A percentile compares a stretch with the other conserved stretches of the same genome.
These are phyloP conservation scores for Talaromyces ruber DNA, from an alignment of 495 filamentous ascomycete species.

Conservation along the genomic window DNA sequence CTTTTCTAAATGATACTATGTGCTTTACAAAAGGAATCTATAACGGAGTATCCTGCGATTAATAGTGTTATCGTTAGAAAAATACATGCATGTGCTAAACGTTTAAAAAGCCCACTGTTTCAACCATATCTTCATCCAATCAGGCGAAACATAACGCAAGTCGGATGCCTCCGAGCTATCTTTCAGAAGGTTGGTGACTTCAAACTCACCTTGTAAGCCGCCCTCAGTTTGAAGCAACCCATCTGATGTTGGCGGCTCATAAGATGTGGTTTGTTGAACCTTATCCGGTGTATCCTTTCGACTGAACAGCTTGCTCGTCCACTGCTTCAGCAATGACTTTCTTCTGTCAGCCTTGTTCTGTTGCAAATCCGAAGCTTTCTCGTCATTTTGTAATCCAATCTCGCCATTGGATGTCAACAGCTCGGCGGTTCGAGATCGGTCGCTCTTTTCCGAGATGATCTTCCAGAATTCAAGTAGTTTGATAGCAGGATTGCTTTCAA, in stretches of 20 bases:
- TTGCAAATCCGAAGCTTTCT: not conserved
- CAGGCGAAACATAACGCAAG: not conserved
- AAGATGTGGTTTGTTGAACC: too few relatives aligned
- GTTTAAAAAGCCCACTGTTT: constrained; percentile 2
- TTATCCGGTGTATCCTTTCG: not conserved
- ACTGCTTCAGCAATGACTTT: not conserved
- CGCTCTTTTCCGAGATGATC: not conserved
- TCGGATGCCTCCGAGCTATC: constrained; percentile 4
- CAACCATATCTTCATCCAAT: constrained; percentile 6
- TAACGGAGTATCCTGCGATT: not conserved
- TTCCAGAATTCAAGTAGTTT: constrained; percentile 2
- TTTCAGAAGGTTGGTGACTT: not conserved
- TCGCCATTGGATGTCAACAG: not conserved
- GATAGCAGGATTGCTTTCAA: not conserved
- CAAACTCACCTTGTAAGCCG: not conserved
- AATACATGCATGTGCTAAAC: not conserved
- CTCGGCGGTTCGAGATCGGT: not conserved
- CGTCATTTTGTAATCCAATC: not conserved
- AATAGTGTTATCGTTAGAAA: not conserved
- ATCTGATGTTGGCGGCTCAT: not conserved
- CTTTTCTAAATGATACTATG: too few relatives aligned
- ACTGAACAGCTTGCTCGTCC: not conserved
- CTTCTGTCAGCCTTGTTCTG: too few relatives aligned
- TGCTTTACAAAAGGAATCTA: too few relatives aligned
- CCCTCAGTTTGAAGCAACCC: not conserved